phyloP scores from a whole-genome alignment of 2,329 filamentous ascomycete genomes.

The Knufia petricola region DNA sequence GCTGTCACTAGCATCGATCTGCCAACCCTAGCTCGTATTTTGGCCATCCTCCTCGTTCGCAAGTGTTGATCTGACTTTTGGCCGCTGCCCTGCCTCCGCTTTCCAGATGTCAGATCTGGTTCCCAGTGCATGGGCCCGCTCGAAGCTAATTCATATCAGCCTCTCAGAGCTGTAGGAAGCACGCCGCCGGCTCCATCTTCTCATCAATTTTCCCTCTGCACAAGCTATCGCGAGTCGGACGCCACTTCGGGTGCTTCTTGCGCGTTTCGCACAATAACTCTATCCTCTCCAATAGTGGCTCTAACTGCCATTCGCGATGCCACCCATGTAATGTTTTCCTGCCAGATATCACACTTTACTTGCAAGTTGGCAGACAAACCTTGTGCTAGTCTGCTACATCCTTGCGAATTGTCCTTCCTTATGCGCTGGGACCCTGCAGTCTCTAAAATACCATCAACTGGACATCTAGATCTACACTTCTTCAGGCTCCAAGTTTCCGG shows the following conservation, averaged over 20 bases:
- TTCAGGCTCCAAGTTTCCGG: slow-evolving; percentile 3
- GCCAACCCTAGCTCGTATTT: too few relatives aligned
- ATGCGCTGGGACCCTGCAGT: not conserved
- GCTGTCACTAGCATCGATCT: too few relatives aligned
- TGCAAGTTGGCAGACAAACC: not conserved
- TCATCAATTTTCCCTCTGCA: not conserved
- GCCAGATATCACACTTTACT: not conserved
- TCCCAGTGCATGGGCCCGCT: not conserved
- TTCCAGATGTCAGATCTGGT: slow-evolving; percentile 1
- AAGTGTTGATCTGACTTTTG: too few relatives aligned
- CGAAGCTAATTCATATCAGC: not conserved
- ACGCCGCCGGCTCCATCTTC: not conserved
- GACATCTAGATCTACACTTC: not conserved
- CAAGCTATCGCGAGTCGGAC: not conserved
- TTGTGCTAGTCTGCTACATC: not conserved
- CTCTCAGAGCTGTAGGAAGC: not conserved
- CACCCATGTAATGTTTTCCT: not conserved
- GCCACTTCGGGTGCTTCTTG: not conserved
- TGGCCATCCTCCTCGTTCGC: too few relatives aligned
- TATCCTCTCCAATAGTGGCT: not conserved
- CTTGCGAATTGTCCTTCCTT: not conserved
- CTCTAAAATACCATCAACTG: not conserved
- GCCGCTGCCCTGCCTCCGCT: not conserved
- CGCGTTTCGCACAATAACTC: not conserved
- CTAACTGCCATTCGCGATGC: not conserved